Conservation (phyloP, 177 flowering plant species). For the Vitis hybrid region DNA sequence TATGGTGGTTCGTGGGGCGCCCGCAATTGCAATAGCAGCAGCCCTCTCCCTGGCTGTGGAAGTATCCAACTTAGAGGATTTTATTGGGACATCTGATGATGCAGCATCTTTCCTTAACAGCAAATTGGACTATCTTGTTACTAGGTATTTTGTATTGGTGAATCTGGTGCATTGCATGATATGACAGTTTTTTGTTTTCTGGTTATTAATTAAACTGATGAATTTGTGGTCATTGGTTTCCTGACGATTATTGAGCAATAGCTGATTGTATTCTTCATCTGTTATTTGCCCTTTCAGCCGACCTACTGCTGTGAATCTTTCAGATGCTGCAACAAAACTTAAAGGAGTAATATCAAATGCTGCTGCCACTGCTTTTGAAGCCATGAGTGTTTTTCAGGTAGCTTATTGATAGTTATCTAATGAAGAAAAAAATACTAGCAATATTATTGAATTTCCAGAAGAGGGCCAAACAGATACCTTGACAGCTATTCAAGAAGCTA, state of each 20-base stretch:
- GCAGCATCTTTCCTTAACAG: constrained; percentile 65
- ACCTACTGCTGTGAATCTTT: constrained; percentile 97
- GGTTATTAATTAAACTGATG: not conserved
- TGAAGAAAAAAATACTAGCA: no score
- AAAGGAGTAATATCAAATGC: constrained; percentile 50
- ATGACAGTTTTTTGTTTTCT: not conserved
- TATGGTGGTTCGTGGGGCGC: constrained; percentile 99
- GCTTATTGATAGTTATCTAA: not conserved
- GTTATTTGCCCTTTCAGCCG: constrained; percentile 51
- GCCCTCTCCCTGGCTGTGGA: constrained; percentile 96
- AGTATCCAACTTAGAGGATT: constrained; percentile 49
- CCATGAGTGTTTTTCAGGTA: constrained; percentile 70
- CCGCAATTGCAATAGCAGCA: constrained; percentile 97
- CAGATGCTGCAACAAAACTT: constrained; percentile 88
- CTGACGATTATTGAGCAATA: not conserved
- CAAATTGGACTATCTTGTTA: constrained; percentile 84
- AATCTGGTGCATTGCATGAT: not conserved
- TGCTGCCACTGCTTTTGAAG: constrained; percentile 46
- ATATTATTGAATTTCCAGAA: no score
- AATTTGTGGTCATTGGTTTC: not conserved
- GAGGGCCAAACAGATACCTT: no score
- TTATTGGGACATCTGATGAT: constrained; percentile 59
- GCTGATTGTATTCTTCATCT: not conserved
- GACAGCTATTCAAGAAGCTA: no score
- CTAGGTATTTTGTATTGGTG: constrained; percentile 52